Conservation (phyloP, 2,329 filamentous ascomycete genomes). For the Diaporthe vaccinii region DNA sequence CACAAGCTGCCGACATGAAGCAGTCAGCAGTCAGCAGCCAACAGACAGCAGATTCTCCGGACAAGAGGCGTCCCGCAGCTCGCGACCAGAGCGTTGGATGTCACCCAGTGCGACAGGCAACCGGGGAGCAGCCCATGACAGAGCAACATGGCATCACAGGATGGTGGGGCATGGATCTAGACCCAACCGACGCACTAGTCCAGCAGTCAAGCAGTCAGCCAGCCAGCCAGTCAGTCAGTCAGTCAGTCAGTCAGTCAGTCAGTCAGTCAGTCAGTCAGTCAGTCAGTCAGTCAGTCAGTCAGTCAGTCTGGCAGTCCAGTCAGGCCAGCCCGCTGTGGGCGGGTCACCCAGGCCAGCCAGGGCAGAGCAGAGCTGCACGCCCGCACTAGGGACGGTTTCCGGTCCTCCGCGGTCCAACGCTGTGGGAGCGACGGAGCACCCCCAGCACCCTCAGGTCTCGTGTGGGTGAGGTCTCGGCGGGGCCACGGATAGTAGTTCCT, state of each 20-base stretch:
- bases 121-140: neutral
- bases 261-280: no score
- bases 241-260: neutral
- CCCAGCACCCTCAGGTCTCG: conserved; percentile 7
- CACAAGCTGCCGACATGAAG: neutral
- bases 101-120: conserved; percentile 32
- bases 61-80: conserved; percentile 22
- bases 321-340: neutral
- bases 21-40: conserved; percentile 8
- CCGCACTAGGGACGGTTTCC: conserved; percentile 34
- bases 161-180: conserved; percentile 18
- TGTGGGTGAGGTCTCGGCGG: conserved; percentile 26
- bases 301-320: neutral
- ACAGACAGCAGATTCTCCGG: neutral
- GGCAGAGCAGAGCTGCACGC: neutral
- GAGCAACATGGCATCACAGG: conserved; percentile 6
- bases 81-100: conserved; percentile 26
- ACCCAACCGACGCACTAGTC: neutral
- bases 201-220: no score
- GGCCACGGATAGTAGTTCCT: conserved; percentile 32
- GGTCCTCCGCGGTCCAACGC: conserved; percentile 35
- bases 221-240: no score
- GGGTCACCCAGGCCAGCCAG: neutral
- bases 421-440: conserved; percentile 4
- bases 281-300: neutral